phyloP scores from a whole-genome alignment of 2,329 filamentous ascomycete genomes.

The Scedosporium boydii region DNA sequence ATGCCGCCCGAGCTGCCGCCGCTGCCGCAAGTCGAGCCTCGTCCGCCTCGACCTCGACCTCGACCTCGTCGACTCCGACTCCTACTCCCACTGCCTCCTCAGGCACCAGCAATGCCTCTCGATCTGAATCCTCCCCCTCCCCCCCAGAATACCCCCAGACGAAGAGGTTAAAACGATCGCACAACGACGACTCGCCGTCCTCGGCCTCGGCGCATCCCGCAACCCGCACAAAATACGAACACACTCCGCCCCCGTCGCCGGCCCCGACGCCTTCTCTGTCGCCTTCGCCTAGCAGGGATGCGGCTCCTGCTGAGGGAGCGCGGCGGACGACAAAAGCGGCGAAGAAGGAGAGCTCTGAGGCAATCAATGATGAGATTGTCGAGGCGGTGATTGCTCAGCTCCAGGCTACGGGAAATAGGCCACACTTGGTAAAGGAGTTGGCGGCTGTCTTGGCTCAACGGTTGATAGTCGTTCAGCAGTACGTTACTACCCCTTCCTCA shows the following conservation, averaged over 20 bases:
- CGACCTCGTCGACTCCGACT: slow-evolving; percentile 15
- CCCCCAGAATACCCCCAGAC: slow-evolving; percentile 27
- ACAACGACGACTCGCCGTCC: slow-evolving; percentile 43
- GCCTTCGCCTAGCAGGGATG: slow-evolving; percentile 9
- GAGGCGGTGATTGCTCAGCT: slow-evolving; percentile 82
- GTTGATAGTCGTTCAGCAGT: slow-evolving; percentile 86
- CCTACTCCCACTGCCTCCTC: slow-evolving; percentile 18
- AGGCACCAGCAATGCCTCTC: slow-evolving; percentile 12
- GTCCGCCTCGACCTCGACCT: slow-evolving; percentile 20
- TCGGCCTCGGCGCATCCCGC: slow-evolving; percentile 9
- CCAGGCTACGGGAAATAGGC: slow-evolving; percentile 81
- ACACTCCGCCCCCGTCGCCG: slow-evolving; percentile 54
- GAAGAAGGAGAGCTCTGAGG: slow-evolving; percentile 52
- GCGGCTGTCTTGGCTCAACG: slow-evolving; percentile 67
- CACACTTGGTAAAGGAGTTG: slow-evolving; percentile 90
- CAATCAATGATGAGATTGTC: slow-evolving; percentile 92
- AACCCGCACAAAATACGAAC: slow-evolving; percentile 39
- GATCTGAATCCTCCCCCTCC: background rate
- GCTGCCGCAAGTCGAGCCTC: slow-evolving; percentile 18
- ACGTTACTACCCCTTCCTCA: slow-evolving; percentile 18
- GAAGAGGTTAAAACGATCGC: slow-evolving; percentile 73
- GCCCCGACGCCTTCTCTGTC: slow-evolving; percentile 10
- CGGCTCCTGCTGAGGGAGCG: background rate
- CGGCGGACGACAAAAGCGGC: slow-evolving; percentile 3
- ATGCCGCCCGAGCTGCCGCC: slow-evolving; percentile 46